These are phyloP conservation scores for Diplodia scrobiculata DNA, from an alignment of 2,329 filamentous ascomycete genomes.

Conservation along the genomic window DNA sequence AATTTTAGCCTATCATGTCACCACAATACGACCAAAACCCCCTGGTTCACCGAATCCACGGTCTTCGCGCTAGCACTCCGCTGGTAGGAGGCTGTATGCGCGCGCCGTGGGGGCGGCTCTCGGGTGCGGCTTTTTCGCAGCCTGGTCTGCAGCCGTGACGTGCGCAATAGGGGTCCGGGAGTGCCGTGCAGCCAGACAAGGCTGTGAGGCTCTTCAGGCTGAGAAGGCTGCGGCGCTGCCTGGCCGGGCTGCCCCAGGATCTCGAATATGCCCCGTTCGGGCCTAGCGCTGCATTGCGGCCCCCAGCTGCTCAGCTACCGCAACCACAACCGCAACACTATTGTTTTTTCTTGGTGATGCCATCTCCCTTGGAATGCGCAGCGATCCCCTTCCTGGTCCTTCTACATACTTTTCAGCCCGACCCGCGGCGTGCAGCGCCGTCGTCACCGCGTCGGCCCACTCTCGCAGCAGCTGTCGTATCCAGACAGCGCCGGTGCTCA, in stretches of 20 bases:
- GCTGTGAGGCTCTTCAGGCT: slow-evolving; percentile 11
- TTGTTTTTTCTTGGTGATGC: no score
- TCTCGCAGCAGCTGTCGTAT: slow-evolving; percentile 6
- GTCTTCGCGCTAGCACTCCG: no score
- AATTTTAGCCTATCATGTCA: no score
- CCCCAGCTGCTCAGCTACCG: slow-evolving; percentile 4
- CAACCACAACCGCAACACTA: background rate
- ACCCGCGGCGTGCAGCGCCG: background rate
- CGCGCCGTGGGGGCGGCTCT: slow-evolving; percentile 9
- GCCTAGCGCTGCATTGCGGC: background rate
- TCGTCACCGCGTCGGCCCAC: slow-evolving; percentile 10
- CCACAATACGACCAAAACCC: no score
- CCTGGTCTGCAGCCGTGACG: slow-evolving; percentile 21
- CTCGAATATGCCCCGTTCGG: background rate
- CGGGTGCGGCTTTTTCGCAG: background rate
- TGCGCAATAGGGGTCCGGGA: background rate
- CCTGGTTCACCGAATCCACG: no score
- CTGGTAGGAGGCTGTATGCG: no score
- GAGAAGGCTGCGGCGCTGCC: background rate
- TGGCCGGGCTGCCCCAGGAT: background rate
- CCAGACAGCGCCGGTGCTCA: background rate
- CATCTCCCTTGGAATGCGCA: background rate
- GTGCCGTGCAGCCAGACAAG: background rate
- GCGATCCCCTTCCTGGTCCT: background rate
- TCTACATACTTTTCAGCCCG: background rate